Conservation (phyloP, 345 rosid genomes). For the Zanthoxylum bungeanum region DNA sequence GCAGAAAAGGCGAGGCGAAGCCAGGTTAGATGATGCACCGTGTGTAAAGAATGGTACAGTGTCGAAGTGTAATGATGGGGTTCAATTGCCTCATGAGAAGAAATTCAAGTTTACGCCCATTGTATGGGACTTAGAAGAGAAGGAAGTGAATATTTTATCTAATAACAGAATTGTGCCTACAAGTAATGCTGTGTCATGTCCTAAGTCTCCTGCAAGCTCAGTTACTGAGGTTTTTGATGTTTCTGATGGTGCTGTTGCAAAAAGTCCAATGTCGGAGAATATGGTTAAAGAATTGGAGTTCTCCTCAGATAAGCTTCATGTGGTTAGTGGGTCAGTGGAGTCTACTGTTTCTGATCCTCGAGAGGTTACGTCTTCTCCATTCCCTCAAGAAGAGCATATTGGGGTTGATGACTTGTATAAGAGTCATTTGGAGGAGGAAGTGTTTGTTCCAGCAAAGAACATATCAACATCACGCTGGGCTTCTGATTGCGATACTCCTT, state of each 20-base stretch:
- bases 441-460: slow-evolving; percentile 31
- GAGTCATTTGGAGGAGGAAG: slow-evolving; percentile 39
- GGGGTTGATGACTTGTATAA: slow-evolving; percentile 28
- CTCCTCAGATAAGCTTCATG: slow-evolving; percentile 15
- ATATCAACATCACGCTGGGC: slow-evolving; percentile 69
- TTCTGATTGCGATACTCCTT: slow-evolving; percentile 35
- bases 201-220: slow-evolving; percentile 14
- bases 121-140: slow-evolving; percentile 43
- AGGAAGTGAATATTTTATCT: slow-evolving; percentile 25
- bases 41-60: slow-evolving; percentile 22
- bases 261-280: slow-evolving; percentile 7
- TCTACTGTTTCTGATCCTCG: slow-evolving; percentile 1
- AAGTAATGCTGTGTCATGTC: slow-evolving; percentile 11
- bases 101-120: slow-evolving; percentile 65
- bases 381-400: slow-evolving; percentile 1
- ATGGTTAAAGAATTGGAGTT: slow-evolving; percentile 16
- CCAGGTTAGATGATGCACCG: slow-evolving; percentile 7
- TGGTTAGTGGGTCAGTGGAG: background rate
- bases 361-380: slow-evolving; percentile 12
- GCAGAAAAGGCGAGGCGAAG: slow-evolving; percentile 18
- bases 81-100: slow-evolving; percentile 42
- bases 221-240: slow-evolving; percentile 4
- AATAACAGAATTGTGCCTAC: slow-evolving; percentile 22
- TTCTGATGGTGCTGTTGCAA: slow-evolving; percentile 21
- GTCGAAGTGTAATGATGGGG: slow-evolving; percentile 16